Evolutionary conservation across 176 grass and related monocot species (phyloP), one percentile per base, ranked within the genome.

Genomic region (Carex littledalei): DNA sequence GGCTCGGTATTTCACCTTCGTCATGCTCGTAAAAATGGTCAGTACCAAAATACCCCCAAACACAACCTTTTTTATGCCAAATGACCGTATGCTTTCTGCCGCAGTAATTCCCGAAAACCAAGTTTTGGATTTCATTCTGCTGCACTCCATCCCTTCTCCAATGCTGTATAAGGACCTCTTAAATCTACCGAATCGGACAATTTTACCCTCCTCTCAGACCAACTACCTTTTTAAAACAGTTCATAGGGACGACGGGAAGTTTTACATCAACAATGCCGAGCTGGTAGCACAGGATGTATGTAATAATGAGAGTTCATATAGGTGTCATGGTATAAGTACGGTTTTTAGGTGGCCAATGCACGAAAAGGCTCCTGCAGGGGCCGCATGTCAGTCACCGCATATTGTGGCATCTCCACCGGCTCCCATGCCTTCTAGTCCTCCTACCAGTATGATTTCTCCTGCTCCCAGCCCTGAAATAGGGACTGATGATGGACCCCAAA

Each of bases 11-110:
- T 94, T 90, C 82, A 92, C 86, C 65, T 97, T 94, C 7, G 15
- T 75, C 59, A 92, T 94, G 89, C 88, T 87, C 45, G 15, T 92
- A 56, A 91, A 84, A 47, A 89, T 94, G 94, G 94, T 94, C 56
- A 69, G 83, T 37, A 59, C 85, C 66, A 88, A 87, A 85, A 43
- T 93, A 82, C 87, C 84, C 6, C 13, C 17, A 21, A 93, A 91
- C 84, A 91, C 75, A 18, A 93, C 91, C 29, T 91, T 93, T 71
- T 73, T 90, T 26, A 87, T 90, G 84, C 87, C 91, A 20, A 93
- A 54, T 17, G 88, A 92, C 49, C 87, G 74, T 55, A 43, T 90
- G 69, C 34, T 96, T 72, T 91, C 91, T 63, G 84, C 73, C 0
- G 20, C 85, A 13, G 64, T 45, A 6, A 81, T 94, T 76, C 49